A percentile compares a stretch with the other conserved stretches of the same genome.
Evolutionary conservation across 257 asterid species (phyloP).

Genomic region (Ophiorrhiza pumila): DNA sequence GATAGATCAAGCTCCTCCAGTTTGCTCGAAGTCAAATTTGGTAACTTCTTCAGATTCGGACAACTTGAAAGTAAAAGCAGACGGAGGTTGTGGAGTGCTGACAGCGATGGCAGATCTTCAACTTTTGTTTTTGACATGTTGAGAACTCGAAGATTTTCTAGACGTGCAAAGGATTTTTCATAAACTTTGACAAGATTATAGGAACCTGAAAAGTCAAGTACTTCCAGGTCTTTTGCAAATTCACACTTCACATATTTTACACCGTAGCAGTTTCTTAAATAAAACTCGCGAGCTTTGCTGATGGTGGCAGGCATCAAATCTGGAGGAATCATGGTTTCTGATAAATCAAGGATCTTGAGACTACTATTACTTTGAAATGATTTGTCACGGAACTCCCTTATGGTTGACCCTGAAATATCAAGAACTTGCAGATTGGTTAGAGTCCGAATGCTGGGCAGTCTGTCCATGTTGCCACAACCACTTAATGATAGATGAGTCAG

Average conservation of each 20-base stretch:
- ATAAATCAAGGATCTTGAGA: constrained; percentile 6
- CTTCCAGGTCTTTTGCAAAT: neutral
- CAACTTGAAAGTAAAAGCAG: constrained; percentile 2
- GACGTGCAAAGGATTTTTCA: neutral
- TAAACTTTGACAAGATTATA: neutral
- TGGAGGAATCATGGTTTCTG: neutral
- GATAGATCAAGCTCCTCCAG: constrained; percentile 10
- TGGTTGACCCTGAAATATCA: neutral
- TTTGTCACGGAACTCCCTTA: constrained; percentile 1
- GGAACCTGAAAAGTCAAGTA: constrained; percentile 12
- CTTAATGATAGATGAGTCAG: constrained; percentile 6
- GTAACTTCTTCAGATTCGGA: constrained; percentile 1
- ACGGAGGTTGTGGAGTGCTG: constrained; percentile 2
- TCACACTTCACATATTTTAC: neutral
- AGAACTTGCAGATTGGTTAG: constrained; percentile 10
- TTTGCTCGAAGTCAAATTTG: neutral
- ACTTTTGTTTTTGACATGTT: constrained; percentile 13
- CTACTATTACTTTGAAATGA: neutral
- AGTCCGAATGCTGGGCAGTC: neutral
- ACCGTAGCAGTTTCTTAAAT: neutral
- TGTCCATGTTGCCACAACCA: neutral
- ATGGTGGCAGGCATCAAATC: neutral
- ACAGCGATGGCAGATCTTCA: neutral
- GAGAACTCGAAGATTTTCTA: constrained; percentile 13
- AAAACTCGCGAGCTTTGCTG: neutral